Percentiles rank a stretch among this genome's conserved stretches.
Evolutionary conservation across 1,284 basidiomycete genomes (phyloP).

Genomic region (Cryptococcus amylolentus): DNA sequence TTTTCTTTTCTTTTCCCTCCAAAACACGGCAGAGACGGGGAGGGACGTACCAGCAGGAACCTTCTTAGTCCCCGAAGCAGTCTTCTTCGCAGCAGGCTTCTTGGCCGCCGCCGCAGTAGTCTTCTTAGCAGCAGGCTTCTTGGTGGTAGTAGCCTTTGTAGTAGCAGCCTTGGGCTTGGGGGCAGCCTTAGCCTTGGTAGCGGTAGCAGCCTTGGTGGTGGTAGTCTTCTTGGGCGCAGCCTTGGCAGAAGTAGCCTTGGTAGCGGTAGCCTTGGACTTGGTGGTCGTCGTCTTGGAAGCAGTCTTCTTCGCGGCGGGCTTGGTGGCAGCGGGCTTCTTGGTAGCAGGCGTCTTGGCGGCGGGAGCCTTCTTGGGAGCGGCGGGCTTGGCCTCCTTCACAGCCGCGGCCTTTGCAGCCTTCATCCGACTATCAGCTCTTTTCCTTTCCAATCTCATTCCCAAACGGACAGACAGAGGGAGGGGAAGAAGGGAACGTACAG

Average conservation of each 20-base stretch:
- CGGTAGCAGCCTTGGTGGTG: background rate
- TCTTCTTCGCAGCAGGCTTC: conserved; percentile 23
- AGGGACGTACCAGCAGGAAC: conserved; percentile 16
- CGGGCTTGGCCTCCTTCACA: background rate
- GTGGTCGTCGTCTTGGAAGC: background rate
- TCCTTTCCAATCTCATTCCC: background rate
- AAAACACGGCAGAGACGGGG: conserved; percentile 7
- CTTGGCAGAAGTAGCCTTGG: background rate
- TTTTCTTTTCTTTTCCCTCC: background rate
- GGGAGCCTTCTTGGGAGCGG: background rate
- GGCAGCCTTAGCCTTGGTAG: conserved; percentile 16
- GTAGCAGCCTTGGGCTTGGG: conserved; percentile 51
- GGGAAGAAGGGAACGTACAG: conserved; percentile 10
- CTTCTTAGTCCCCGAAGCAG: conserved; percentile 7
- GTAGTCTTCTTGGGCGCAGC: background rate
- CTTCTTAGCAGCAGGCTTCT: conserved; percentile 5
- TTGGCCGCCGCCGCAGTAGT: conserved; percentile 9
- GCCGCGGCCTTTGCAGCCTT: conserved; percentile 29
- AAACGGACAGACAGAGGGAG: background rate
- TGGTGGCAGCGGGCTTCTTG: background rate
- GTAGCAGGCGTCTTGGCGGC: background rate
- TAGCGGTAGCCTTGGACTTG: background rate
- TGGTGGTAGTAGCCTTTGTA: conserved; percentile 39
- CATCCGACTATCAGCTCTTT: conserved; percentile 34
- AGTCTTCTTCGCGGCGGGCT: conserved; percentile 25